Evolutionary conservation across 345 rosid genomes (phyloP), one percentile per base, ranked within the genome.

Genomic region (Salix suchowensis): DNA sequence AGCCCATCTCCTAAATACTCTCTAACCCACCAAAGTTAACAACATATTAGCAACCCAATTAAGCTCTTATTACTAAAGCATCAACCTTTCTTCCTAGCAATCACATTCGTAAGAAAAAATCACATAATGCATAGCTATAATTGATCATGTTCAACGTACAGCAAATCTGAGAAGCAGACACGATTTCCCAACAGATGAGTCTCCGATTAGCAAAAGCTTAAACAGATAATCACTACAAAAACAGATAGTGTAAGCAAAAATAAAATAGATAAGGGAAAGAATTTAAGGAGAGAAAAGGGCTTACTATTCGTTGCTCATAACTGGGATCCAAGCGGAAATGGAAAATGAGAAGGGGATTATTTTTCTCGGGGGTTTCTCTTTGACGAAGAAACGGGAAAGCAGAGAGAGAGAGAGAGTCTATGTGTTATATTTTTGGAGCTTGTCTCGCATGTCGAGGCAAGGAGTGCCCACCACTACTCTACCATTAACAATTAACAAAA

Each of bases 111-210:
- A 42, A 75, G 2, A 14, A 14, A 24, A 16, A 14, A 5, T 8
- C 4, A 70, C 36, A 70, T 4, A 46, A 44, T 24, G 24, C 1
- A 39, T 42, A 36, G n/a, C 50, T 5, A 7, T 10, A 50, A 50
- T 21, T 7, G 36, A 58, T 36, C 21, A 42, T 5, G 19, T 8
- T 24, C 39, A 68, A 82, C 91, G 88, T 71, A 87, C 95, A 65
- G 97, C 94, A 64, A 90, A 92, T 81, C 97, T 82, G 71, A 92
- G 94, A 75, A 92, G 97, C 67, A 91, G 78, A 30, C 94, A 88
- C 2, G 97, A 91, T 87, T 91, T 91, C 11, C 97, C 97, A 65
- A 90, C 97, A 16, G 97, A 90, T 1, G 97, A 91, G 82, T 91
- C 97, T 34, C 97, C 97, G 74, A 91, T 90, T 66, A 91, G 85